Percentiles rank a stretch among this genome's conserved stretches.
Evolutionary conservation across 257 asterid species (phyloP).

Genomic region (Nemophila menziesii): DNA sequence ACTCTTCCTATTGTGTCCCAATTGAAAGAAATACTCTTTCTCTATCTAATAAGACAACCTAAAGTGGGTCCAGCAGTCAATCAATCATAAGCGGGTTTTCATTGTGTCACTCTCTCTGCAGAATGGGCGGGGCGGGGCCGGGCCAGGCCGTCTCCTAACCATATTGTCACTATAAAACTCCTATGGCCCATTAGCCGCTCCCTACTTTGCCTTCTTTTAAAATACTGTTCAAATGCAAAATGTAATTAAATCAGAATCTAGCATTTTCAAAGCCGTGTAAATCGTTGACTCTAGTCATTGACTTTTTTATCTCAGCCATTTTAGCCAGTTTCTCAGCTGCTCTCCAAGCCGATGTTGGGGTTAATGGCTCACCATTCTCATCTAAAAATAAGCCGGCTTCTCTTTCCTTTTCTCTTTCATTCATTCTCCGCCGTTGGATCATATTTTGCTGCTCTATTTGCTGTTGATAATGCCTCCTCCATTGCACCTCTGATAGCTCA

Average conservation of each 20-base stretch:
- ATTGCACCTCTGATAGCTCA: constrained; percentile 56
- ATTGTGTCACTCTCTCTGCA: constrained; percentile 8
- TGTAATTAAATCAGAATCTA: constrained; percentile 35
- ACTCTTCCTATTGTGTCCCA: background rate
- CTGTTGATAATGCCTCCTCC: constrained; percentile 34
- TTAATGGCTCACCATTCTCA: constrained; percentile 61
- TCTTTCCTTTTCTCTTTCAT: constrained; percentile 30
- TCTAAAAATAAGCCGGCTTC: constrained; percentile 31
- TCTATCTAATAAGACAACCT: background rate
- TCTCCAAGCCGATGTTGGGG: constrained; percentile 68
- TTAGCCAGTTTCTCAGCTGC: constrained; percentile 63
- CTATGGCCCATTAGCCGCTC: constrained; percentile 15
- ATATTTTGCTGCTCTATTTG: constrained; percentile 12
- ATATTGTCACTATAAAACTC: constrained; percentile 11
- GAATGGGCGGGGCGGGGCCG: too few species aligned
- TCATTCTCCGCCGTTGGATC: constrained; percentile 23
- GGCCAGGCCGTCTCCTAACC: constrained; percentile 22
- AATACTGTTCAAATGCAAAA: background rate
- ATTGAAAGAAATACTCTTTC: background rate
- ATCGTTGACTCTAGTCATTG: constrained; percentile 42
- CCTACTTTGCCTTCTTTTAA: background rate
- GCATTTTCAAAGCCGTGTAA: constrained; percentile 91
- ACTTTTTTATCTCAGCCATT: constrained; percentile 34
- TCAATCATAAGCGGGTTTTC: constrained; percentile 19
- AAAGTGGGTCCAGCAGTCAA: constrained; percentile 14